phyloP scores from a whole-genome alignment of 768 basidiomycete genomes.

The Jaapia argillacea region DNA sequence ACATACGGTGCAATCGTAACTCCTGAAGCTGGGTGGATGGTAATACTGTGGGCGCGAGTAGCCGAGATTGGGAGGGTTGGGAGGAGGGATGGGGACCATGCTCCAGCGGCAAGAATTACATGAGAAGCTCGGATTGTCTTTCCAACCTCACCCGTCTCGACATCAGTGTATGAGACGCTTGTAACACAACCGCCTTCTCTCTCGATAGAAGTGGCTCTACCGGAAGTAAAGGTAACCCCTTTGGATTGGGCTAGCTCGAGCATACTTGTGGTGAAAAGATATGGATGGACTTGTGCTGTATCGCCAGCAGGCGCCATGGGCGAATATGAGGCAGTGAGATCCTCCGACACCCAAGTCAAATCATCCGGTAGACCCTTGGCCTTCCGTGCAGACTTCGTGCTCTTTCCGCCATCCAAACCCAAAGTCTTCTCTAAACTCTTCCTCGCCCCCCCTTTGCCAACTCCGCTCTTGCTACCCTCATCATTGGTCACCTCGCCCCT shows the following conservation, averaged over 20 bases:
- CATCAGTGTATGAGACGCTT: conserved; percentile 32
- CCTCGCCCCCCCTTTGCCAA: conserved; percentile 20
- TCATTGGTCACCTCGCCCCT: conserved; percentile 27
- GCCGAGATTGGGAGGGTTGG: conserved; percentile 46
- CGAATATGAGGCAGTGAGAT: conserved; percentile 52
- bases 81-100: conserved; percentile 67
- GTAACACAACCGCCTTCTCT: conserved; percentile 31
- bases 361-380: conserved; percentile 20
- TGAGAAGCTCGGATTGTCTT: conserved; percentile 47
- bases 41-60: conserved; percentile 67
- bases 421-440: conserved; percentile 49
- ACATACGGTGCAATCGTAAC: conserved; percentile 60
- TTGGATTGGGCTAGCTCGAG: conserved; percentile 47
- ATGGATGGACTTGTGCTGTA: conserved; percentile 74
- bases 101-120: conserved; percentile 75
- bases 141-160: conserved; percentile 12
- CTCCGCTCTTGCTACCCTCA: conserved; percentile 13
- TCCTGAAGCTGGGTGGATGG: conserved; percentile 37
- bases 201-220: conserved; percentile 36
- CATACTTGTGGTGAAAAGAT: conserved; percentile 65
- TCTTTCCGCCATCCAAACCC: conserved; percentile 23
- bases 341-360: conserved; percentile 24
- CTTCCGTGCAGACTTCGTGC: conserved; percentile 4
- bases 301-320: conserved; percentile 45
- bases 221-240: conserved; percentile 39